These are phyloP conservation scores for Rhododendron simsii DNA, from an alignment of 148 eudicot genomes.

Conservation along the genomic window DNA sequence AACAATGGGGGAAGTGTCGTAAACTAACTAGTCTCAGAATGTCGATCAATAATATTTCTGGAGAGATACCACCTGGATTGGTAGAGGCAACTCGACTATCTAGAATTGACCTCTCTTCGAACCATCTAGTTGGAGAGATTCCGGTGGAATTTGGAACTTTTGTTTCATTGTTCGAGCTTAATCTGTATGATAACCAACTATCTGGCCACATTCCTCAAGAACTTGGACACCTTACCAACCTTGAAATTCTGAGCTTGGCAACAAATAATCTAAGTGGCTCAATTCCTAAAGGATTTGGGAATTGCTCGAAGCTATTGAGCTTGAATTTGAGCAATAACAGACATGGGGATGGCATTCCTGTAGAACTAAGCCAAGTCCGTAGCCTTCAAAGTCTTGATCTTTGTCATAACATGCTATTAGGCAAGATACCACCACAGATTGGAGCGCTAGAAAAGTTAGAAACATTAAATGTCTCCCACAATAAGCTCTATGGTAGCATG, in stretches of 20 bases:
- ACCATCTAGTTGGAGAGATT: not conserved
- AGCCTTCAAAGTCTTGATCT: not conserved
- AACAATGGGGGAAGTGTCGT: not conserved
- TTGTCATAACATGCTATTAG: not conserved
- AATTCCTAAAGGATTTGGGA: not conserved
- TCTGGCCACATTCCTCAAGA: not conserved
- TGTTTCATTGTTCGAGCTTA: not conserved
- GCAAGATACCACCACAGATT: not conserved
- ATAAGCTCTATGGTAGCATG: not conserved
- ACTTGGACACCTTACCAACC: not conserved
- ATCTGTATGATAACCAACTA: not conserved
- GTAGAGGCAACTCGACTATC: not conserved
- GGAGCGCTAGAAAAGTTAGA: not conserved
- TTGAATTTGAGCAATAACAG: not conserved
- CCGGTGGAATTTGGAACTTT: not conserved
- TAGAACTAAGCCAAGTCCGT: not conserved
- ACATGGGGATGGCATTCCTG: not conserved
- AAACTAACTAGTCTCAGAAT: slow-evolving; percentile 6
- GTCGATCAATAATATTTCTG: slow-evolving; percentile 8
- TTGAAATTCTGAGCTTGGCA: not conserved
- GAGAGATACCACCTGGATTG: not conserved
- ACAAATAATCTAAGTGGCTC: not conserved
- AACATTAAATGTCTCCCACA: not conserved
- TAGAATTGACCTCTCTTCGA: not conserved
- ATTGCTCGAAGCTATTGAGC: not conserved